Evolutionary conservation across 768 basidiomycete genomes (phyloP), one percentile per base, ranked within the genome.

Genomic region (Lenzites betulinus): DNA sequence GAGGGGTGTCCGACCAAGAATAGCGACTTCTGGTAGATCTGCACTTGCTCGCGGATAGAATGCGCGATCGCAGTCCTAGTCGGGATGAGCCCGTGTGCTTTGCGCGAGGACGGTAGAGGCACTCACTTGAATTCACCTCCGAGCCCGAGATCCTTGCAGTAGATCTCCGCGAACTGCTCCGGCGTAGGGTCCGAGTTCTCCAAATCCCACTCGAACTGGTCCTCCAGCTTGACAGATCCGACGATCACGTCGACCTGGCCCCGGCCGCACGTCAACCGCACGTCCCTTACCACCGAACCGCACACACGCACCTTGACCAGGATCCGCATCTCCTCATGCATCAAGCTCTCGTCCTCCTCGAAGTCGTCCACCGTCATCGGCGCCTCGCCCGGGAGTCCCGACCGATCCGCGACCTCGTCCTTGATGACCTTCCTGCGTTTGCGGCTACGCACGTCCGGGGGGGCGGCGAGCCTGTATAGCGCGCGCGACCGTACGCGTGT

Each of bases 121-220:
- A 76, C 90, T 69, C 71, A 95, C 93, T 82, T 88, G 80, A 98
- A 99, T 72, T 99, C 97, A 8, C 94, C 93, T 26, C 83, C 83
- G 25, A 99, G 76, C 5, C 97, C 97, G 23, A 99, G 76, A 65
- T 99, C 97, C 22, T 84, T 83, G 1, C 86, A 78, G 70, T 97
- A 96, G 0, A 88, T 81, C 63, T 90, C 89, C 7, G 97, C 93
- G 73, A 98, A 98, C 25, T 89, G 87, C 74, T 99, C 97, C 0
- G 96, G 95, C 0, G 89, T 89, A 3, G 92, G 89, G 47, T 82
- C 79, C 22, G 78, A 75, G 57, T 90, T 93, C 66, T 89, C 89
- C 38, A 98, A 74, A 72, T 99, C 96, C 97, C 97, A 99, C 71
- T 98, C 97, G 69, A 98, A 96, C 69, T 95, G 91, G 74, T 99